phyloP scores from a whole-genome alignment of 805 yeast species.

The Metschnikowia reukaufii region DNA sequence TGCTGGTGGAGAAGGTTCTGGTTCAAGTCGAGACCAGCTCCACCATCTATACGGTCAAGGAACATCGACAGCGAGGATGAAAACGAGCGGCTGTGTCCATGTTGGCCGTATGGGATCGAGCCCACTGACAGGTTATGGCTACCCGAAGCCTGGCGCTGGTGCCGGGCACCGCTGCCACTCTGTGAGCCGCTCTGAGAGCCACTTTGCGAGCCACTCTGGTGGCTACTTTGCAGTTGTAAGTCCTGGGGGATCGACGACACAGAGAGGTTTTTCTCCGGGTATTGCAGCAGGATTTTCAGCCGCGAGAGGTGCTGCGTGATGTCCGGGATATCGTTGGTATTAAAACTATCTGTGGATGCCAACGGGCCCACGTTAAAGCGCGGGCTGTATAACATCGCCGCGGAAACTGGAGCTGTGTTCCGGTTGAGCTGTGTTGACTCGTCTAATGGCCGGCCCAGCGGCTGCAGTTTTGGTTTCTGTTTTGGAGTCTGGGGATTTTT shows the following conservation, averaged over 20 bases:
- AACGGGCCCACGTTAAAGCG: constrained; percentile 8
- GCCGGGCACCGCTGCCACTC: no score
- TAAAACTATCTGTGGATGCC: constrained; percentile 1
- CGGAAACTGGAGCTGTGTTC: not conserved
- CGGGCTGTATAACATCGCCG: constrained; percentile 11
- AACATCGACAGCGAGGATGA: constrained; percentile 41
- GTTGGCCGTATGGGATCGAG: constrained; percentile 22
- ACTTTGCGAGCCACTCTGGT: not conserved
- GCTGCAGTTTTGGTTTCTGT: not conserved
- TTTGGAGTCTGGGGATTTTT: not conserved
- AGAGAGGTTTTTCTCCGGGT: constrained; percentile 15
- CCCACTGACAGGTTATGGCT: constrained; percentile 22
- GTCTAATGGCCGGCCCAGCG: constrained; percentile 2
- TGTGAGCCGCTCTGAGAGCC: not conserved
- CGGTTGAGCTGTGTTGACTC: constrained; percentile 1
- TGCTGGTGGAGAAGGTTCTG: constrained; percentile 54
- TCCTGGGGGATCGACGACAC: constrained; percentile 32
- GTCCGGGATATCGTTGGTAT: constrained; percentile 8
- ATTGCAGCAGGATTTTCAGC: constrained; percentile 5
- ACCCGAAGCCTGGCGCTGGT: constrained; percentile 6
- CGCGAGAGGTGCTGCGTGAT: constrained; percentile 26
- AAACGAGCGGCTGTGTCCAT: constrained; percentile 34
- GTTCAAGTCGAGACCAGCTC: constrained; percentile 47
- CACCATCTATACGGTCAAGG: constrained; percentile 33
- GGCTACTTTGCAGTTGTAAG: not conserved